These are phyloP conservation scores for Nicotiana rustica DNA, from an alignment of 305 asterid genomes.

Conservation along the genomic window DNA sequence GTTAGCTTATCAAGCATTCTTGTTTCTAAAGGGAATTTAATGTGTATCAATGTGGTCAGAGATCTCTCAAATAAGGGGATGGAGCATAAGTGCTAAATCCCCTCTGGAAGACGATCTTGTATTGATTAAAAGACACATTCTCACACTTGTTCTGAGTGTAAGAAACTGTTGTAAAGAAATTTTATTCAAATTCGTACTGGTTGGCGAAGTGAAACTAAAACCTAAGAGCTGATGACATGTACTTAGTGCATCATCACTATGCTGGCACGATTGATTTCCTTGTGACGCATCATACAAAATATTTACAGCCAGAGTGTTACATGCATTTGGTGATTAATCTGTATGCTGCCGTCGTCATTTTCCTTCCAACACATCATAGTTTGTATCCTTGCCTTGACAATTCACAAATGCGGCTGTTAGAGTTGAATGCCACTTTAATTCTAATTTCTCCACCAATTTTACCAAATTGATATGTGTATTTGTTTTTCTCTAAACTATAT, in stretches of 20 bases:
- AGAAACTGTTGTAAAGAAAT: not conserved
- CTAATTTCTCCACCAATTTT: not conserved
- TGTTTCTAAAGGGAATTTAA: not conserved
- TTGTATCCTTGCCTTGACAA: no score
- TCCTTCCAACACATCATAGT: not conserved
- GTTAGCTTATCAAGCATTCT: constrained; percentile 18
- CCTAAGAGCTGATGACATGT: not conserved
- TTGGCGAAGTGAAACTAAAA: not conserved
- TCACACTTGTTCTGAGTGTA: not conserved
- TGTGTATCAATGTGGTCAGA: not conserved
- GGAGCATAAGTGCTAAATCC: constrained; percentile 18
- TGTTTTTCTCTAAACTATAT: not conserved
- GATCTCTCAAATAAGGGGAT: not conserved
- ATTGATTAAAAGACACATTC: constrained; percentile 1
- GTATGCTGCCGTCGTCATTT: no score
- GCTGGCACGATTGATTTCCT: no score
- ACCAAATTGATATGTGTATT: not conserved
- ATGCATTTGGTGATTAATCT: no score
- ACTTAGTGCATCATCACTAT: not conserved
- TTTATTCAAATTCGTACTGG: constrained; percentile 17
- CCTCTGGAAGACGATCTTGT: not conserved
- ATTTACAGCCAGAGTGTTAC: not conserved
- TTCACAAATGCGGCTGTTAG: not conserved
- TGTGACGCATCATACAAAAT: not conserved
- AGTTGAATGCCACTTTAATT: not conserved